A percentile compares a stretch with the other conserved stretches of the same genome.
Conservation (phyloP, 768 basidiomycete genomes). For the Fomitopsis pulvina region DNA sequence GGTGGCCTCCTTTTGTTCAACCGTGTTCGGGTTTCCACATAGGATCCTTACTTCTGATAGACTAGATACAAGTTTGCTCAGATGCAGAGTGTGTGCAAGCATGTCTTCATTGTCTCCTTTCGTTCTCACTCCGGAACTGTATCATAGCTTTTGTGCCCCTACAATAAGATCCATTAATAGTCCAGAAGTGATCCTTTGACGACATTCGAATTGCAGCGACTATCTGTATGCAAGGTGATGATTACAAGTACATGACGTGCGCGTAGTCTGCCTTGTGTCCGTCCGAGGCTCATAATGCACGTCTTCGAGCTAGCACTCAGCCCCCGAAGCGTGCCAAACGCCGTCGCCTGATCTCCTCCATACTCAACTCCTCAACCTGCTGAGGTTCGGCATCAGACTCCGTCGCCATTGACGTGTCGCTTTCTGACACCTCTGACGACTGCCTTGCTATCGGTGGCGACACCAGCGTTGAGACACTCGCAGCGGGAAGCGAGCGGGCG, state of each 20-base stretch:
- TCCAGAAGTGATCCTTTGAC: too few relatives aligned
- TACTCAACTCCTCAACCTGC: constrained; percentile 32
- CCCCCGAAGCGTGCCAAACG: constrained; percentile 60
- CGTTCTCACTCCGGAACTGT: not conserved
- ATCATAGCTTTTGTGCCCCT: not conserved
- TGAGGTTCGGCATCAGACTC: constrained; percentile 22
- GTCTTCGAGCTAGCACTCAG: too few relatives aligned
- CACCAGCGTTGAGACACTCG: not conserved
- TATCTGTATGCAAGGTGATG: not conserved
- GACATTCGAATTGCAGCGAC: too few relatives aligned
- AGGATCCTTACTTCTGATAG: not conserved
- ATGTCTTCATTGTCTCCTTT: not conserved
- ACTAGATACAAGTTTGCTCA: too few relatives aligned
- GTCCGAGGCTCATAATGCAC: not conserved
- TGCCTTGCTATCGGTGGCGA: constrained; percentile 7
- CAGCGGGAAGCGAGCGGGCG: constrained; percentile 5
- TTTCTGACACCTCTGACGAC: constrained; percentile 30
- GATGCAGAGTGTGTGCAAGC: not conserved
- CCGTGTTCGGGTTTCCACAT: not conserved
- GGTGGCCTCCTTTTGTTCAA: not conserved
- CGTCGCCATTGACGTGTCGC: constrained; percentile 23
- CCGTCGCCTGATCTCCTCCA: constrained; percentile 64
- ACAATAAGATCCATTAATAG: too few relatives aligned
- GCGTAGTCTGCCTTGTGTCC: not conserved
- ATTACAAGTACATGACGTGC: not conserved